Evolutionary conservation across 2,329 filamentous ascomycete genomes (phyloP).

Genomic region (Phaeoacremonium minimum): DNA sequence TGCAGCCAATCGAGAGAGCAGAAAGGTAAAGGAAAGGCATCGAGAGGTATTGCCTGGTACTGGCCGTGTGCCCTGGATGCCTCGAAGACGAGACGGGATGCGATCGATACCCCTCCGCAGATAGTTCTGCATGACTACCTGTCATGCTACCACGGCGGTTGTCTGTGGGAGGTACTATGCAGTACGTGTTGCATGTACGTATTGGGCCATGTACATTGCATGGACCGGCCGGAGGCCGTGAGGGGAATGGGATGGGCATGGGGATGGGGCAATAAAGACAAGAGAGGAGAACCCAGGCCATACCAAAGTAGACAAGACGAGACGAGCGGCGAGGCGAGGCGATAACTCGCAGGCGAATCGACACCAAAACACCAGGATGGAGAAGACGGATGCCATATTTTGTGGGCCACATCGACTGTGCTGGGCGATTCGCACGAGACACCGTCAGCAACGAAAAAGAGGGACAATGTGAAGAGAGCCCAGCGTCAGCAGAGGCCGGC

Average conservation of each 20-base stretch:
- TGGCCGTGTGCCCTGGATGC: conserved; percentile 7
- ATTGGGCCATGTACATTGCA: conserved; percentile 23
- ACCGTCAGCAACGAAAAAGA: no score
- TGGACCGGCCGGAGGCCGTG: conserved; percentile 11
- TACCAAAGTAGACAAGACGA: no score
- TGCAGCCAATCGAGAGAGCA: conserved; percentile 28
- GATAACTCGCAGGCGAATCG: no score
- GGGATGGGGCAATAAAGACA: no score
- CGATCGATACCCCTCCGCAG: not conserved
- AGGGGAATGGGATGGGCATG: not conserved
- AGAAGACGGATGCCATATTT: not conserved
- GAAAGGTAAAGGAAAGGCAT: conserved; percentile 4
- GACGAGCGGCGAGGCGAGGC: no score
- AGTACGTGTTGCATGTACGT: no score
- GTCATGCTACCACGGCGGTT: conserved; percentile 26
- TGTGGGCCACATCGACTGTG: no score
- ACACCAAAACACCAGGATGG: not conserved
- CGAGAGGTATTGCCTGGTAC: conserved; percentile 22
- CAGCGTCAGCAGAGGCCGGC: conserved; percentile 1
- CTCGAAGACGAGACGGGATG: not conserved
- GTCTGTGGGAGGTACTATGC: conserved; percentile 25
- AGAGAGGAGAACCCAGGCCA: no score
- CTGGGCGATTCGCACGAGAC: no score
- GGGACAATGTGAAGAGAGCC: no score
- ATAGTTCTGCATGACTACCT: conserved; percentile 26